Evolutionary conservation across 805 yeast genomes (phyloP), one percentile per base, ranked within the genome.

Genomic region (Kluyveromyces dobzhanskii): DNA sequence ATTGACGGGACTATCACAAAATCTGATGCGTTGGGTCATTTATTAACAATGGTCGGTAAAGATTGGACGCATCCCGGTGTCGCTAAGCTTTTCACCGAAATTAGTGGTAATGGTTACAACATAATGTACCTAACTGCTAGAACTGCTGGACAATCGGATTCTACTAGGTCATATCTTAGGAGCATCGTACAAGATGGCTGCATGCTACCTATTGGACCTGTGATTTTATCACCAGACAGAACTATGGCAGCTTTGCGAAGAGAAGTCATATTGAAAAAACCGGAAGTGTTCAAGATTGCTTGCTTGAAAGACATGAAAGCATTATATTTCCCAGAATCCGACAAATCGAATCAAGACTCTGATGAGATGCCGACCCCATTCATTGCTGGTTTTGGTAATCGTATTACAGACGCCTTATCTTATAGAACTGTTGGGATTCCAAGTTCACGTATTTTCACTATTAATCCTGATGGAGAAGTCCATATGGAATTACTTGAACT

Each of bases 31-130:
- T 66, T 92, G 52, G 98, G 98, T 3, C 98, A 92, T 61, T 90
- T 92, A 2, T 67, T 92, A 59, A 87, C 92, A 13, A 78, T 90
- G 77, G 67, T 92, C 27, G 98, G 98, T 4, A 75, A 86, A 50
- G 98, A 92, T 65, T 92, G 98, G 98, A 92, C 98, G 0, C 98
- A 92, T 58, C 75, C 78, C 2, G 98, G 98, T 24, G 98, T 92
- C 30, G 95, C 97, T 2, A 79, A 80, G 53, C 65, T 92, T 41
- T 92, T 88, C 56, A 77, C 76, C n/a, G 98, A 92, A 57, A 92
- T 92, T 45, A 56, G 71, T 32, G 64, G 72, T 42, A 92, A 92
- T 55, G 97, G 98, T 0, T 92, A 90, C 67, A 87, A 92, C 54
- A 80, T 92, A 38, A 73, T 92, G 75, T 92, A 92, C 60, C 67